Percentiles rank a stretch among this genome's conserved stretches.
Conservation (phyloP, 805 yeast species). For the Kazachstania africana region DNA sequence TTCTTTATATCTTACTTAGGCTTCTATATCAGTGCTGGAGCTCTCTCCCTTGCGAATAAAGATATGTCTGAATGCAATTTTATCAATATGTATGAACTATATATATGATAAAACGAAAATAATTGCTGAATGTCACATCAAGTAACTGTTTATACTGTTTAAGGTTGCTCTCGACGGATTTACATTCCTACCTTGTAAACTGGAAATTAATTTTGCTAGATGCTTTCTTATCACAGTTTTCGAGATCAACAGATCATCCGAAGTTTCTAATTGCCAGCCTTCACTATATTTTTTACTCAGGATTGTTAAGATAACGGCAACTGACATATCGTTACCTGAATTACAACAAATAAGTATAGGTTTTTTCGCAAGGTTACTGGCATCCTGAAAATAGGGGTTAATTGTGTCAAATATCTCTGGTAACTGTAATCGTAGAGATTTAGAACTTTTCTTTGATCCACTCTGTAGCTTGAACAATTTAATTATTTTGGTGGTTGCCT, state of each 20-base stretch:
- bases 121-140: too few species aligned
- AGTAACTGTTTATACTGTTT: conserved; percentile 51
- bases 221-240: conserved; percentile 48
- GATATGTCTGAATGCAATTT: too few species aligned
- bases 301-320: conserved; percentile 44
- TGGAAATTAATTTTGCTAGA: conserved; percentile 36
- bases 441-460: conserved; percentile 55
- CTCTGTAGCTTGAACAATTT: conserved; percentile 19
- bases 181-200: conserved; percentile 31
- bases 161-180: conserved; percentile 73
- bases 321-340: conserved; percentile 53
- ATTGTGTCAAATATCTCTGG: conserved; percentile 27
- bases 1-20: too few species aligned
- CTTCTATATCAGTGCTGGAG: too few species aligned
- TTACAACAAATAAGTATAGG: conserved; percentile 44
- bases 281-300: conserved; percentile 36
- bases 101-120: too few species aligned
- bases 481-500: conserved; percentile 1
- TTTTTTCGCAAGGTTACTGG: neutral
- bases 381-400: neutral
- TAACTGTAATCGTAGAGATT: conserved; percentile 38
- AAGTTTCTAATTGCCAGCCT: conserved; percentile 27
- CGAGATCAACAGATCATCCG: conserved; percentile 16
- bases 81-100: too few species aligned
- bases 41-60: too few species aligned